Evolutionary conservation across 179 eudicot genomes (phyloP).

Genomic region (Silene coronaria): DNA sequence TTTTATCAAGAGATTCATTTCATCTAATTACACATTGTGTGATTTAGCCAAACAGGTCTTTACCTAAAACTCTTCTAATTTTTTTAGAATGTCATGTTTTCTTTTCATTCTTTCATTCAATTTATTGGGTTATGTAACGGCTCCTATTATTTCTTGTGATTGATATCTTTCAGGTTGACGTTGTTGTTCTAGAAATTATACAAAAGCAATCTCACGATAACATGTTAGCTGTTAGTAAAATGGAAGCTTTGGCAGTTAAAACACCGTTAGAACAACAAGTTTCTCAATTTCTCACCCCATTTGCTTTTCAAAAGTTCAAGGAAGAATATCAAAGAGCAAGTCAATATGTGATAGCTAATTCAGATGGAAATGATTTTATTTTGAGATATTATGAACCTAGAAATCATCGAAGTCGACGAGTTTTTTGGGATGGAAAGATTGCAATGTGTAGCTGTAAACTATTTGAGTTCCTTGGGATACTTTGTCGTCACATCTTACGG

Average conservation of each 20-base stretch:
- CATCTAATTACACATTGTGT: background rate
- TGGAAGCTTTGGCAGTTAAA: background rate
- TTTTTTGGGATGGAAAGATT: constrained; percentile 9
- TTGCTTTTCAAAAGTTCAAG: too few relatives aligned
- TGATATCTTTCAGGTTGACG: constrained; percentile 9
- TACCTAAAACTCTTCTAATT: too few relatives aligned
- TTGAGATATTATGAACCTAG: background rate
- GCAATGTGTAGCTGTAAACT: constrained; percentile 1
- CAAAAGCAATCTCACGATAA: background rate
- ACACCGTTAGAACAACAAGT: constrained; percentile 19
- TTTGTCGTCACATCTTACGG: too few relatives aligned
- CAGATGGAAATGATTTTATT: background rate
- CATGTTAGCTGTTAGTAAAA: constrained; percentile 10
- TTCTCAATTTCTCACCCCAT: too few relatives aligned
- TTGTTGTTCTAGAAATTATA: constrained; percentile 9
- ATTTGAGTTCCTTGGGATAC: constrained; percentile 10
- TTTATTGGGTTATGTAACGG: too few relatives aligned
- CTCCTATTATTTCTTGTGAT: too few relatives aligned
- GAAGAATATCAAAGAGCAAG: too few relatives aligned
- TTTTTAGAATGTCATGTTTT: too few relatives aligned
- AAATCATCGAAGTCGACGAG: background rate
- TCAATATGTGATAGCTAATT: background rate
- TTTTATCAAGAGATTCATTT: constrained; percentile 13
- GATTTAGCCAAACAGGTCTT: too few relatives aligned
- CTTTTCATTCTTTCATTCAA: too few relatives aligned